phyloP scores from a whole-genome alignment of 306 rosid genomes.

The Vachellia collinsii region DNA sequence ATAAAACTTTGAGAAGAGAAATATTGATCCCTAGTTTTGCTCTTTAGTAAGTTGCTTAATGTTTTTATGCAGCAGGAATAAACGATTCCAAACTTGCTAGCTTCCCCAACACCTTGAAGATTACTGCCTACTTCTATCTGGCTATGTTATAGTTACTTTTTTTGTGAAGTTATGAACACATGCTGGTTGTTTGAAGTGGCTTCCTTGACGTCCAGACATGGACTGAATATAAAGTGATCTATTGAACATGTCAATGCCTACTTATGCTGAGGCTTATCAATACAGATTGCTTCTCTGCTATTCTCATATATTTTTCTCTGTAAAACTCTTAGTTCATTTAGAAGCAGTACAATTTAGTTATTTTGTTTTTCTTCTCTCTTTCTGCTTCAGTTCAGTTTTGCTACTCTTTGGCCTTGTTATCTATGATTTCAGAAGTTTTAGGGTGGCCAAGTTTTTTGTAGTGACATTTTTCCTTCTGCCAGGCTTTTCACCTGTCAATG shows the following conservation, averaged over 20 bases:
- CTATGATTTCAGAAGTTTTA: conserved; percentile 13
- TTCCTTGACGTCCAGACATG: conserved; percentile 3
- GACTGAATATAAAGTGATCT: conserved; percentile 9
- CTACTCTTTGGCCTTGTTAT: conserved; percentile 26
- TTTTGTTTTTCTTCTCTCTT: conserved; percentile 1
- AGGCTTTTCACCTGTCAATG: conserved; percentile 54
- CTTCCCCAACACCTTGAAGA: background rate
- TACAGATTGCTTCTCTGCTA: background rate
- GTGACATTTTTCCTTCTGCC: conserved; percentile 42
- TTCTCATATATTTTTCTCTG: background rate
- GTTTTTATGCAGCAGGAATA: conserved; percentile 21
- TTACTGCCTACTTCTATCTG: background rate
- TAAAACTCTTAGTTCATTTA: background rate
- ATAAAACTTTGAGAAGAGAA: conserved; percentile 14
- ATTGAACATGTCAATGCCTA: conserved; percentile 19
- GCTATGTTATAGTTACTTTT: background rate
- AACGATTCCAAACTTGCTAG: background rate
- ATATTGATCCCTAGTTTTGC: conserved; percentile 12
- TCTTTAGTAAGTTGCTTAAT: conserved; percentile 22
- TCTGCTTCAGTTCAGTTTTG: conserved; percentile 32
- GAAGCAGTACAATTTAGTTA: conserved; percentile 7
- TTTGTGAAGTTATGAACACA: conserved; percentile 13
- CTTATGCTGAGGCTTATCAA: conserved; percentile 25
- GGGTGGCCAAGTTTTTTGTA: conserved; percentile 32
- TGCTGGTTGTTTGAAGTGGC: conserved; percentile 29